These are phyloP conservation scores for Eragrostis tef DNA, from an alignment of 202 grass and related monocot genomes.

Conservation along the genomic window DNA sequence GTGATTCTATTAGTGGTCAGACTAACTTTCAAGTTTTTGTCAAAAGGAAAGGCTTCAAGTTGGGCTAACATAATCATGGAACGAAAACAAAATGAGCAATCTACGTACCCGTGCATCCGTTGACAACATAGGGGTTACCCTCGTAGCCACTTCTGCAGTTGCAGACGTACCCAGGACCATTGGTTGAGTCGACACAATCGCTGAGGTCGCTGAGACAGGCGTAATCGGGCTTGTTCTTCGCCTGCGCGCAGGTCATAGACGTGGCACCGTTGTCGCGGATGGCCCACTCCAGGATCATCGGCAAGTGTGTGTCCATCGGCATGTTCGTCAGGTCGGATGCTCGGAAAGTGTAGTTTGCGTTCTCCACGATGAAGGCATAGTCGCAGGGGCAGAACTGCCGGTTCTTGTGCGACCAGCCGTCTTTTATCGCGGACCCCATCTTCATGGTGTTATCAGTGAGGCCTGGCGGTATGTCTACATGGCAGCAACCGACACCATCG, in stretches of 20 bases:
- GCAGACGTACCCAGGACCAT: constrained; percentile 20
- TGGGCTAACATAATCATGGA: too few relatives aligned
- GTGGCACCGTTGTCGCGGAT: constrained; percentile 22
- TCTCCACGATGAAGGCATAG: constrained; percentile 31
- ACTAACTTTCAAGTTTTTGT: too few relatives aligned
- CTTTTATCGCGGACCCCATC: too few relatives aligned
- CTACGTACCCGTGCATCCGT: too few relatives aligned
- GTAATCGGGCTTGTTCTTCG: neutral
- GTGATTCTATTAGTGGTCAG: too few relatives aligned
- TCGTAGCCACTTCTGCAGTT: too few relatives aligned
- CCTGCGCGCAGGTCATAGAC: neutral
- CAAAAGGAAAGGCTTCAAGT: too few relatives aligned
- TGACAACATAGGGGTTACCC: too few relatives aligned
- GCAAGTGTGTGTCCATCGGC: constrained; percentile 21
- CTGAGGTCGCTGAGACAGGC: constrained; percentile 30
- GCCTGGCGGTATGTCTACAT: neutral
- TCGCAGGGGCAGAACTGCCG: constrained; percentile 32
- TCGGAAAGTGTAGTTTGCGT: constrained; percentile 36
- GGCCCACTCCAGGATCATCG: constrained; percentile 58
- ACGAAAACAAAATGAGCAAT: too few relatives aligned
- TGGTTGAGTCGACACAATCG: constrained; percentile 31
- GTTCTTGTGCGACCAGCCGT: neutral
- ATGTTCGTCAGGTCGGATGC: neutral
- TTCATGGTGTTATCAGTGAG: neutral
- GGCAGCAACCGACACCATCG: neutral